Evolutionary conservation across 805 yeast species (phyloP).

Genomic region (Kuraishia molischiana): DNA sequence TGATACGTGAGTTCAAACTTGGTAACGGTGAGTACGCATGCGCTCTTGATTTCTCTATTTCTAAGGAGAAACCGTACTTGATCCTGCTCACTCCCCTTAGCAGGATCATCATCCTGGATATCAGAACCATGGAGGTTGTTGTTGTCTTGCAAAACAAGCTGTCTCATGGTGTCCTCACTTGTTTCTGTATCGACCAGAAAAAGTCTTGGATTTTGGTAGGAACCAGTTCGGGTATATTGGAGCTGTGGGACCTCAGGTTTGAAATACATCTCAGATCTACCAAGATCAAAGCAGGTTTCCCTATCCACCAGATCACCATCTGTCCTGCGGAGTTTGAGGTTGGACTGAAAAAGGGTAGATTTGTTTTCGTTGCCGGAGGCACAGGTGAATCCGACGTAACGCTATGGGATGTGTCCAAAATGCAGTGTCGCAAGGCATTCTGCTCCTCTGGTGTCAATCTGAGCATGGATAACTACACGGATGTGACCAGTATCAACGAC

Average conservation of each 20-base stretch:
- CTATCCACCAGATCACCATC: constrained; percentile 37
- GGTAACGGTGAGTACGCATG: constrained; percentile 32
- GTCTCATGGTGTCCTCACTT: constrained; percentile 55
- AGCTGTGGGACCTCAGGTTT: constrained; percentile 78
- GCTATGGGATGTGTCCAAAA: constrained; percentile 66
- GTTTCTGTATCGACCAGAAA: constrained; percentile 45
- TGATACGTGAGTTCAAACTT: constrained; percentile 29
- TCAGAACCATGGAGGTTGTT: constrained; percentile 40
- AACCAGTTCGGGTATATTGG: constrained; percentile 62
- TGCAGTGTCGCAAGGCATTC: constrained; percentile 34
- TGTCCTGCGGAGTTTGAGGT: constrained; percentile 30
- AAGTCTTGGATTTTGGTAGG: constrained; percentile 64
- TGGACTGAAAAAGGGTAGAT: constrained; percentile 25
- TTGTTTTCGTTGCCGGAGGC: constrained; percentile 60
- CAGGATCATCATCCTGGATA: constrained; percentile 42
- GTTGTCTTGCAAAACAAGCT: constrained; percentile 41
- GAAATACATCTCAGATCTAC: constrained; percentile 49
- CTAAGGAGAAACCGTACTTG: constrained; percentile 31
- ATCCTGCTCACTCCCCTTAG: constrained; percentile 44
- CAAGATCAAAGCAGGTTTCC: constrained; percentile 35
- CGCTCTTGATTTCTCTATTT: constrained; percentile 29
- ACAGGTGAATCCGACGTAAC: constrained; percentile 47
- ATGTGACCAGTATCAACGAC: constrained; percentile 12
- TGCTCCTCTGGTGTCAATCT: constrained; percentile 15
- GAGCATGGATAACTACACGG: constrained; percentile 15